phyloP scores from a whole-genome alignment of 352 stramenopile species.

The Achlya hypogyna region DNA sequence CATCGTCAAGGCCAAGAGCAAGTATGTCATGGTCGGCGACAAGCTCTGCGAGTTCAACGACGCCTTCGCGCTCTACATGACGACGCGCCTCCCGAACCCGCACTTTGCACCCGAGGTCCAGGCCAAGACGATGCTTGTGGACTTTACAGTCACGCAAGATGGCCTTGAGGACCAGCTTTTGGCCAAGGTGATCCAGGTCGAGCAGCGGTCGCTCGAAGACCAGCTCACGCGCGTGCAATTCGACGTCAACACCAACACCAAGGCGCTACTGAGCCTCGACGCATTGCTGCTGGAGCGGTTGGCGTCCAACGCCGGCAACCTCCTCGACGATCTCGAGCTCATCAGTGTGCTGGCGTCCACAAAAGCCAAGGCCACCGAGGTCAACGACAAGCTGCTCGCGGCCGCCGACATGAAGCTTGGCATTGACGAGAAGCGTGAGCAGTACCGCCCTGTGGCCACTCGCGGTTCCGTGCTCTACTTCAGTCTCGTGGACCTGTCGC shows the following conservation, averaged over 20 bases:
- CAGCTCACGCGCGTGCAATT: constrained; percentile 79
- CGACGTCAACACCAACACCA: constrained; percentile 81
- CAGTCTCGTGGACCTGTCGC: constrained; percentile 75
- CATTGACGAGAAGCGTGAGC: constrained; percentile 88
- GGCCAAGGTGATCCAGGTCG: constrained; percentile 85
- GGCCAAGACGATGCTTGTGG: constrained; percentile 57
- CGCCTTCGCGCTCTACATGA: constrained; percentile 57
- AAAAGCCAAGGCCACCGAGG: constrained; percentile 84
- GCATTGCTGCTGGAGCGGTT: constrained; percentile 77
- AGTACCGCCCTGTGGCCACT: constrained; percentile 84
- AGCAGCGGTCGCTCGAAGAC: constrained; percentile 85
- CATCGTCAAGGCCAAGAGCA: constrained; percentile 44
- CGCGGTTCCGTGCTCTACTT: constrained; percentile 86
- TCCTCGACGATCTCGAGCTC: constrained; percentile 84
- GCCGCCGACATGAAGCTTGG: constrained; percentile 78
- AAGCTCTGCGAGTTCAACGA: constrained; percentile 57
- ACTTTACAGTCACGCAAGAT: constrained; percentile 88
- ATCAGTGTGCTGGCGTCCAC: constrained; percentile 80
- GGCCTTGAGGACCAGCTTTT: constrained; percentile 88
- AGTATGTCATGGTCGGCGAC: constrained; percentile 63
- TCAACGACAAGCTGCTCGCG: constrained; percentile 85
- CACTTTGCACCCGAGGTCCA: constrained; percentile 66
- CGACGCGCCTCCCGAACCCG: constrained; percentile 51
- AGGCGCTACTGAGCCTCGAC: constrained; percentile 77
- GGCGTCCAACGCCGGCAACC: constrained; percentile 76